Evolutionary conservation across 2,329 filamentous ascomycete genomes (phyloP), one percentile per base, ranked within the genome.

Genomic region (Pseudocercospora cruenta): DNA sequence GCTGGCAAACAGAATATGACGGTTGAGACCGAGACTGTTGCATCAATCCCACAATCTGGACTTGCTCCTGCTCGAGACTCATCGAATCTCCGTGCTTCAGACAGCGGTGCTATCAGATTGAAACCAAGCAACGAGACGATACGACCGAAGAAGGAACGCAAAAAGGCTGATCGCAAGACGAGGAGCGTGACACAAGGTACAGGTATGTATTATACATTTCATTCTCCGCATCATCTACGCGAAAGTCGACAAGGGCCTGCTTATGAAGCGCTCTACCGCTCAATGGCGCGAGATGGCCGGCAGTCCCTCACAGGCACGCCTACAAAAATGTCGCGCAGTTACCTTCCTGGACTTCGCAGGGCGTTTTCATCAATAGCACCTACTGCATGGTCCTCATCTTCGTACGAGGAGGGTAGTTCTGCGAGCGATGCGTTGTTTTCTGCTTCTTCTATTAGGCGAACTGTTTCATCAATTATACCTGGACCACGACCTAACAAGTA

Each of bases 41-140:
- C 88, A 51, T 96, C 94, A 2, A 91, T 97, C 62, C 93, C 94
- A 10, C 94, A 96, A 75, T 87, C 94, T 28, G 88, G 90, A 9
- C 83, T 97, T 28, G 89, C 90, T 36, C 64, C 68, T 43, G 84
- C 80, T 39, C 82, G 83, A 53, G 88, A 90, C 67, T 82, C 87
- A 67, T 81, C 82, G 22, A 80, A 74, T 16, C 88, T 88, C 21
- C 84, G 86, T 19, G 87, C 87, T 65, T 89, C 91, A 51, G 80
- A 82, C 28, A 88, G 84, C 72, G 89, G 91, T 51, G 96, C 91
- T 70, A 82, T 99, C 53, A 90, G 93, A 72, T 86, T 92, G 65
- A 96, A 96, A 78, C 89, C 91, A 7, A 98, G 94, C 79, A 91
- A 89, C n/a, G 95, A 99, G 78, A 99, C 95, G 0, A 97, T 99